Evolutionary conservation across 2,329 filamentous ascomycete species (phyloP), one percentile per base, ranked within the genome.

Genomic region (Sarocladium brachiariae): DNA sequence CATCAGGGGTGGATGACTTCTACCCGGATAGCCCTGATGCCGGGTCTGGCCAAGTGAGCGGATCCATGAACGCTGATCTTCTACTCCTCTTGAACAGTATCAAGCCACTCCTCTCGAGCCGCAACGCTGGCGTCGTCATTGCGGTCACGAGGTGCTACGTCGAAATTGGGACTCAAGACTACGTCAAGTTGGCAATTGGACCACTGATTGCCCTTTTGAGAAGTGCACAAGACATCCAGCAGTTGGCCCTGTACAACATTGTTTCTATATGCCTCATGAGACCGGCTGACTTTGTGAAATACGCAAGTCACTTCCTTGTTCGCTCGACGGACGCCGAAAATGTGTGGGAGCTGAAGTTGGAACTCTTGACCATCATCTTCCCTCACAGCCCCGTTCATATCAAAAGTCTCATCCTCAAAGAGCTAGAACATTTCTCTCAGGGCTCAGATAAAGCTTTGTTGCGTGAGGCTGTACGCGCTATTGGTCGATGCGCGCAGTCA

Each of bases 241-340:
- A 95, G 61, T 80, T 96, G 34, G 91, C 89, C 1, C 77, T 99
- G 16, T 92, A 92, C 73, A 96, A 97, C 63, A 91, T 97, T 53
- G 90, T 96, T 10, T 87, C 89, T n/a, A 87, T 99, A 39, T 93
- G 89, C 60, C 75, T 97, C 10, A 73, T 77, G 24, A 76, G 81
- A 14, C 89, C 93, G 0, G 73, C 79, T 34, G 79, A 85, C n/a
- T 99, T 99, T 64, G 87, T 92, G 51, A 87, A 83, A 62, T 92
- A 96, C 62, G 81, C 87, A 16, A 87, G 86, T 30, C 93, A 96
- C 68, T 99, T 99, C 64, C 77, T 99, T 10, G 80, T 99, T 49
- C 84, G 84, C 52, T 80, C 86, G 39, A 86, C 83, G 0, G 93
- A 99, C 63, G 74, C 86, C 1, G 80, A 86, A 13, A 80, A 88